Conservation (phyloP, 352 stramenopile genomes). For the Blastocystis hominis region DNA sequence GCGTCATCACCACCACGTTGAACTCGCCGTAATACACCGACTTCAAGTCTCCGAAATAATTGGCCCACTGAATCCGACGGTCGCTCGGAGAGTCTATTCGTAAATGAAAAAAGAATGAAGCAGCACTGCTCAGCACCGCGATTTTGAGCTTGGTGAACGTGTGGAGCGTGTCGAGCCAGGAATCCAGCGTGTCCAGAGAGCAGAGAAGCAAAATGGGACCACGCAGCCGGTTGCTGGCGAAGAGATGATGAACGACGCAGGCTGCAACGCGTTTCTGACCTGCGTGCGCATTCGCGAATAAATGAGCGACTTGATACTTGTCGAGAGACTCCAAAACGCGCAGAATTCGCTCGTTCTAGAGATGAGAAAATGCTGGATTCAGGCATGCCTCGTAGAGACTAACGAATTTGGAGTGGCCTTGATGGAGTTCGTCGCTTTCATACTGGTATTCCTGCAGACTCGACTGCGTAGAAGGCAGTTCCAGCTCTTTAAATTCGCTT, state of each 20-base stretch:
- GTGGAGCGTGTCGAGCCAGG: background rate
- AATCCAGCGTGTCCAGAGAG: background rate
- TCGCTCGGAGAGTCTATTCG: background rate
- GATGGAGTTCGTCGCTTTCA: constrained; percentile 5
- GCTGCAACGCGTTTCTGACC: background rate
- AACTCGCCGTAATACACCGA: background rate
- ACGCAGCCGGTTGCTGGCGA: background rate
- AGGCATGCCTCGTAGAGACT: background rate
- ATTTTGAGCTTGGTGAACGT: constrained; percentile 26
- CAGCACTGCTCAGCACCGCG: background rate
- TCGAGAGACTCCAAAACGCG: background rate
- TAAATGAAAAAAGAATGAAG: background rate
- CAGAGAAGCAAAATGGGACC: background rate
- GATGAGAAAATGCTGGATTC: background rate
- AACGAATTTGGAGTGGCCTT: background rate
- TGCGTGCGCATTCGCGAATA: background rate
- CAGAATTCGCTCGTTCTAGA: background rate
- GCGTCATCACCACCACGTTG: constrained; percentile 19
- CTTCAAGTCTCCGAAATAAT: background rate
- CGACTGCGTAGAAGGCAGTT: background rate
- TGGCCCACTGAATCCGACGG: background rate
- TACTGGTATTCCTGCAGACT: background rate
- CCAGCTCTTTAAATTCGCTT: background rate
- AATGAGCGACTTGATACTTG: background rate
- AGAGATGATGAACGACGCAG: background rate